Conservation (phyloP, 768 basidiomycete genomes). For the Boletus reticulatus region DNA sequence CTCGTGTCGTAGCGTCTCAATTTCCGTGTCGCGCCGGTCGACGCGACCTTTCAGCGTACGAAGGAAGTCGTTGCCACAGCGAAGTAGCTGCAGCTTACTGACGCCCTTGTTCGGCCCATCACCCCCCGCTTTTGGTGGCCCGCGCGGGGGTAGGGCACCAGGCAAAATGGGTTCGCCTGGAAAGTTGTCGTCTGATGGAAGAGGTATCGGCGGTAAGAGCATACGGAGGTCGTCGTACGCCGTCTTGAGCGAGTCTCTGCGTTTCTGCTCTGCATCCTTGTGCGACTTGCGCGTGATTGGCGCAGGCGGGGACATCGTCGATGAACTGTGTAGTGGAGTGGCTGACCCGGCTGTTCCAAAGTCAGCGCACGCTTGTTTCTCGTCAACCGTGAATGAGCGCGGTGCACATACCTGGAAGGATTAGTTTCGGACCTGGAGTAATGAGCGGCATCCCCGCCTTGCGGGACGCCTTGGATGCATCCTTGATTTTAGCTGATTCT, state of each 20-base stretch:
- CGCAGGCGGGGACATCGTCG: constrained; percentile 33
- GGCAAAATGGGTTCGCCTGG: constrained; percentile 77
- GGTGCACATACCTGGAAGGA: constrained; percentile 59
- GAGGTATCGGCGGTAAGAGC: constrained; percentile 85
- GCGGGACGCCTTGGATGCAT: constrained; percentile 25
- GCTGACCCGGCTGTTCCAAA: constrained; percentile 34
- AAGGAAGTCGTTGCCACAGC: constrained; percentile 90
- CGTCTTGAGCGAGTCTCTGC: constrained; percentile 93
- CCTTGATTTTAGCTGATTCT: constrained; percentile 31
- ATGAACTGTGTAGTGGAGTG: constrained; percentile 24
- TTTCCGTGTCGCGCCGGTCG: constrained; percentile 78
- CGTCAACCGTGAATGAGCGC: not conserved
- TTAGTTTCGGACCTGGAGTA: constrained; percentile 64
- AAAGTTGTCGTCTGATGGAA: constrained; percentile 71
- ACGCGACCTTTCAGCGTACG: constrained; percentile 72
- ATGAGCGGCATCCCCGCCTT: constrained; percentile 34
- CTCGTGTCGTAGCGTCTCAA: constrained; percentile 63
- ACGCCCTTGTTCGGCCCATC: constrained; percentile 96
- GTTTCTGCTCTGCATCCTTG: constrained; percentile 96
- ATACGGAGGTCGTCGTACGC: constrained; percentile 84
- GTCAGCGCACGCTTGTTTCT: constrained; percentile 1
- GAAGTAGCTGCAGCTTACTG: constrained; percentile 87
- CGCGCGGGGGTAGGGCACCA: constrained; percentile 85
- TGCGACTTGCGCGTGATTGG: constrained; percentile 76
- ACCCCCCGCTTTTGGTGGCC: constrained; percentile 78